Percentiles rank a stretch among this genome's conserved stretches.
Evolutionary conservation across 352 stramenopile species (phyloP).

Genomic region (Globisporangium yorkense): DNA sequence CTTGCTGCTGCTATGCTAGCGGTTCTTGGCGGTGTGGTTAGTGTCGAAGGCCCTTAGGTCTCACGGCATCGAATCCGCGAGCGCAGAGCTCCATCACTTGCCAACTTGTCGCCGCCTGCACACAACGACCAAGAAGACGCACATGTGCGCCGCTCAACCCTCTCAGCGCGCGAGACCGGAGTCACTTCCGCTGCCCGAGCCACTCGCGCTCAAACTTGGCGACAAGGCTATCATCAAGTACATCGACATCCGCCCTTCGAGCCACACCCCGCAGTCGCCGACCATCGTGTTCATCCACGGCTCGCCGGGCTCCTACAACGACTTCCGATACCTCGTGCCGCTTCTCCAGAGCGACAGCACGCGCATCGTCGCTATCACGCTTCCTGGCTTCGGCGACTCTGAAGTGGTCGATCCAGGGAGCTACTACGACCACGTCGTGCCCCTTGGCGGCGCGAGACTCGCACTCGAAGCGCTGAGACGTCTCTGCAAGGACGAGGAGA

Average conservation of each 20-base stretch:
- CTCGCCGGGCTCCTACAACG: slow-evolving; percentile 49
- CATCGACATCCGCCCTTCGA: slow-evolving; percentile 18
- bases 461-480: slow-evolving; percentile 32
- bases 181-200: slow-evolving; percentile 13
- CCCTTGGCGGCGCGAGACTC: slow-evolving; percentile 25
- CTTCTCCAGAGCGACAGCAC: slow-evolving; percentile 25
- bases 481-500: slow-evolving; percentile 19
- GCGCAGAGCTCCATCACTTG: no score
- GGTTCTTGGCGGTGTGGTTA: no score
- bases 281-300: slow-evolving; percentile 71
- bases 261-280: slow-evolving; percentile 5
- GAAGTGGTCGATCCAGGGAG: slow-evolving; percentile 27
- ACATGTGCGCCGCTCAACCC: no score
- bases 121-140: no score
- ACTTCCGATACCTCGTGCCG: no score
- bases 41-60: no score
- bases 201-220: slow-evolving; percentile 23
- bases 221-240: slow-evolving; percentile 36
- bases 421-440: slow-evolving; percentile 39
- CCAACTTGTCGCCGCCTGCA: no score
- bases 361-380: slow-evolving; percentile 53
- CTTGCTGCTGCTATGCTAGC: no score
- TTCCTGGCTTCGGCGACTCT: slow-evolving; percentile 53
- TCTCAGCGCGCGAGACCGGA: no score
- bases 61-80: no score